Percentiles rank a stretch among this genome's conserved stretches.
These are phyloP conservation scores for Gossypium rotundifolium DNA, from an alignment of 345 rosid genomes.

Conservation along the genomic window DNA sequence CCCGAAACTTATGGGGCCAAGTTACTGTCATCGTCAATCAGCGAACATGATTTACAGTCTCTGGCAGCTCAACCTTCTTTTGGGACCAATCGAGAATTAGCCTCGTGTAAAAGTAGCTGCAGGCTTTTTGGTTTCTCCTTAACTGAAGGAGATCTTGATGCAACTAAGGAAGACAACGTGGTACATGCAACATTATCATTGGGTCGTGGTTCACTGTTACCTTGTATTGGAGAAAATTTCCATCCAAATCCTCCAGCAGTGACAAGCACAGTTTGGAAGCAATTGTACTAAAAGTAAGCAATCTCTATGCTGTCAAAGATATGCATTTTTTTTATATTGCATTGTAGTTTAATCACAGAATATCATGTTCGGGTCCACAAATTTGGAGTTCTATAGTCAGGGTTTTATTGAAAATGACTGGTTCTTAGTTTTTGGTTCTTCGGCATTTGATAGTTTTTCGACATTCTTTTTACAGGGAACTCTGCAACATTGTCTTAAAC, in stretches of 20 bases:
- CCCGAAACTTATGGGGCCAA: conserved; percentile 23
- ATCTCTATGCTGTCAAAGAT: conserved; percentile 37
- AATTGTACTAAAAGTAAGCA: conserved; percentile 57
- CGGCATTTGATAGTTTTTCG: not conserved
- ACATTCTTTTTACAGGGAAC: conserved; percentile 28
- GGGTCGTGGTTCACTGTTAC: conserved; percentile 31
- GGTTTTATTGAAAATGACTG: not conserved
- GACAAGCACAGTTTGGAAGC: conserved; percentile 36
- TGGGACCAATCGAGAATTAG: conserved; percentile 34
- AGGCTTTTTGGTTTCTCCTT: conserved; percentile 90
- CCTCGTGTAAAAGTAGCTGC: conserved; percentile 68
- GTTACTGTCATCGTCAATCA: conserved; percentile 9
- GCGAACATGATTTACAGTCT: conserved; percentile 16
- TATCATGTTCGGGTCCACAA: not conserved
- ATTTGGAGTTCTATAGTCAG: not conserved
- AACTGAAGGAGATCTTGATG: conserved; percentile 48
- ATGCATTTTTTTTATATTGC: conserved; percentile 38
- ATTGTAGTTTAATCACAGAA: conserved; percentile 20
- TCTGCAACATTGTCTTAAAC: conserved; percentile 28
- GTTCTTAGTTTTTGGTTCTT: not conserved
- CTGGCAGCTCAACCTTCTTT: conserved; percentile 20
- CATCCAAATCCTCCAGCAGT: conserved; percentile 33
- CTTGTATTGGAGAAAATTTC: conserved; percentile 45
- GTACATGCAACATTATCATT: conserved; percentile 23
- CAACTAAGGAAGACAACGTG: conserved; percentile 25